Conservation (phyloP, 1,284 basidiomycete species). For the Austroboletus novae-zelandiae region DNA sequence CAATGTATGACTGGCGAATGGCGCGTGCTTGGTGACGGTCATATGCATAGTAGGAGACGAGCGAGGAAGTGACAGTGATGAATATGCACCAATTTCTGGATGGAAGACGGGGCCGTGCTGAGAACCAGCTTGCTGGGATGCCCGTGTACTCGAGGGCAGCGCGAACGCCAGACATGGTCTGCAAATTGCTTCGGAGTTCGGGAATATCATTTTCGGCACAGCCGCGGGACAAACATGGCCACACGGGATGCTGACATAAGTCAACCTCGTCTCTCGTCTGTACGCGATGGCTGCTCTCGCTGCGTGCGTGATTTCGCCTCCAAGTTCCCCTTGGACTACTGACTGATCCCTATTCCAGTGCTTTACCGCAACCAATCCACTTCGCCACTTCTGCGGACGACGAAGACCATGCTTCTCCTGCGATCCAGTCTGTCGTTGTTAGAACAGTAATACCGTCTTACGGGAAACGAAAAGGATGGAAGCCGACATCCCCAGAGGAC, state of each 20-base stretch:
- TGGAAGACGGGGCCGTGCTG: constrained; percentile 77
- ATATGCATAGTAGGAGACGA: constrained; percentile 78
- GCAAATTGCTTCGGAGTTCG: constrained; percentile 21
- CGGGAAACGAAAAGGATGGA: constrained; percentile 85
- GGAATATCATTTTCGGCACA: constrained; percentile 19
- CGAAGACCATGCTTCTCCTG: constrained; percentile 46
- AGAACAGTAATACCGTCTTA: constrained; percentile 72
- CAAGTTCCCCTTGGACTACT: background rate
- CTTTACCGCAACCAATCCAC: constrained; percentile 68
- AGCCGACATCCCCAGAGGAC: constrained; percentile 77
- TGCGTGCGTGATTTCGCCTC: constrained; percentile 44
- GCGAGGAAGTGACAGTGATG: constrained; percentile 68
- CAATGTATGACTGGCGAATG: constrained; percentile 78
- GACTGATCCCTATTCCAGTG: constrained; percentile 34
- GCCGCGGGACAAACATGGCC: constrained; percentile 26
- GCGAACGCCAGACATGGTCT: constrained; percentile 43
- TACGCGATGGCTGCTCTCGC: constrained; percentile 56
- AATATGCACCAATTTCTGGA: constrained; percentile 95
- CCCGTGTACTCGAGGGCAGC: constrained; percentile 62
- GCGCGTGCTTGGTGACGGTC: constrained; percentile 78
- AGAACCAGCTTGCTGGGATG: constrained; percentile 71
- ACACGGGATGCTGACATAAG: constrained; percentile 23
- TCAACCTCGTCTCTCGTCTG: constrained; percentile 6
- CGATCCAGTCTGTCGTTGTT: constrained; percentile 46
- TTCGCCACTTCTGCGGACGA: constrained; percentile 52